Percentiles rank a stretch among this genome's conserved stretches.
Conservation (phyloP, 1,284 basidiomycete genomes). For the Ustilago hordei region DNA sequence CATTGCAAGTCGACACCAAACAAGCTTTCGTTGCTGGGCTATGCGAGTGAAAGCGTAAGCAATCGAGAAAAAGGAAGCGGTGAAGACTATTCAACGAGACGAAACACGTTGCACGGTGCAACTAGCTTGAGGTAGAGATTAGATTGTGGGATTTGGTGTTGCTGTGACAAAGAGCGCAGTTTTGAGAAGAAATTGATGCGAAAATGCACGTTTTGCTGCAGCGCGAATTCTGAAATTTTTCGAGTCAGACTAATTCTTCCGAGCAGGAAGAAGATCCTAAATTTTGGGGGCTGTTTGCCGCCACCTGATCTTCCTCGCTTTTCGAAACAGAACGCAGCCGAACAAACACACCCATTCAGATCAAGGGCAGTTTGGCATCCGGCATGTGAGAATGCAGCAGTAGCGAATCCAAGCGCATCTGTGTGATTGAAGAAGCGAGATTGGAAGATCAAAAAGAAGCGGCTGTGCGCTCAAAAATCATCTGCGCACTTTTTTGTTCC, state of each 20-base stretch:
- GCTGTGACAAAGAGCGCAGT: slow-evolving; percentile 3
- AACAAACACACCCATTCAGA: background rate
- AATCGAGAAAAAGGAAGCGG: no score
- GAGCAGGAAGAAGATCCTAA: background rate
- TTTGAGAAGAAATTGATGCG: background rate
- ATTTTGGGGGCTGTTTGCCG: background rate
- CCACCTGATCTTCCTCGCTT: background rate
- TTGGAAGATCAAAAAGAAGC: background rate
- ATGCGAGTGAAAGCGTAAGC: no score
- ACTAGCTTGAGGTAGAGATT: background rate
- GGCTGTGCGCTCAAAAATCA: background rate
- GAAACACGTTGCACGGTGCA: background rate
- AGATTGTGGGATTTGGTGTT: no score
- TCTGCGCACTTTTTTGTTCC: background rate
- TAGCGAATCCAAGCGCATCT: background rate
- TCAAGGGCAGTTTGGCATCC: background rate
- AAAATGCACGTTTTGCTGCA: background rate
- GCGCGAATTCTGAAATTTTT: background rate
- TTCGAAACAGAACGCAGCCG: background rate
- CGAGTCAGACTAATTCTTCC: slow-evolving; percentile 11
- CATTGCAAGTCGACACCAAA: background rate
- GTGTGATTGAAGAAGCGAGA: background rate
- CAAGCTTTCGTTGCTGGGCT: background rate
- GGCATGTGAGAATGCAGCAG: background rate
- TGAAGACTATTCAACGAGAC: background rate